Evolutionary conservation across 805 yeast species (phyloP).

Genomic region (Starmerella cellae): DNA sequence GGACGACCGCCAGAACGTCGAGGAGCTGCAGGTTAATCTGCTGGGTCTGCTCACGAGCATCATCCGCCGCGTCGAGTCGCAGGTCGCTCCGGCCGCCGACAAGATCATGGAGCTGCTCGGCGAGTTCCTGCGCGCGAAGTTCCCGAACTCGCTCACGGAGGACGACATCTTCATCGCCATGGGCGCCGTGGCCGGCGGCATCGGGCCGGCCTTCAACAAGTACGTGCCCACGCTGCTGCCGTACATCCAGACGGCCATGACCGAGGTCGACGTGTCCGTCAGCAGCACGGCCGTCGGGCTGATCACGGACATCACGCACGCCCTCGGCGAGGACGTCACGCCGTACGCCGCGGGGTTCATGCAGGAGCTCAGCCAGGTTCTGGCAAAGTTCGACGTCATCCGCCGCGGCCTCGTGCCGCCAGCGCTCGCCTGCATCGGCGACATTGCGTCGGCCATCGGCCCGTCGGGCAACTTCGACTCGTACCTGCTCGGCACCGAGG

Average conservation of each 20-base stretch:
- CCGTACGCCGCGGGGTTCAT: conserved; percentile 71
- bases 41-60: conserved; percentile 68
- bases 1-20: conserved; percentile 67
- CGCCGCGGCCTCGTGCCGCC: conserved; percentile 76
- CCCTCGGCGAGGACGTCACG: conserved; percentile 58
- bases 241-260: conserved; percentile 61
- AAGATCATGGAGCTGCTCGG: conserved; percentile 72
- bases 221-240: conserved; percentile 79
- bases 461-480: conserved; percentile 59
- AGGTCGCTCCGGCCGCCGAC: conserved; percentile 58
- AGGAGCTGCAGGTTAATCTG: conserved; percentile 73
- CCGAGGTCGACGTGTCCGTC: conserved; percentile 69
- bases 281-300: conserved; percentile 87
- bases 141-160: conserved; percentile 66
- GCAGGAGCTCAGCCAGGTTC: conserved; percentile 63
- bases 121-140: conserved; percentile 50
- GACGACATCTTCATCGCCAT: conserved; percentile 90
- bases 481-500: conserved; percentile 68
- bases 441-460: conserved; percentile 82
- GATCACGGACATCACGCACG: conserved; percentile 86
- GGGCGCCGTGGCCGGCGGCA: conserved; percentile 74
- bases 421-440: conserved; percentile 88
- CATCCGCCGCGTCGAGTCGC: conserved; percentile 59
- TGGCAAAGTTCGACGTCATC: conserved; percentile 46
- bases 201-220: conserved; percentile 54